These are phyloP conservation scores for Triglochin maritima DNA, from an alignment of 106 monocot species.

Conservation along the genomic window DNA sequence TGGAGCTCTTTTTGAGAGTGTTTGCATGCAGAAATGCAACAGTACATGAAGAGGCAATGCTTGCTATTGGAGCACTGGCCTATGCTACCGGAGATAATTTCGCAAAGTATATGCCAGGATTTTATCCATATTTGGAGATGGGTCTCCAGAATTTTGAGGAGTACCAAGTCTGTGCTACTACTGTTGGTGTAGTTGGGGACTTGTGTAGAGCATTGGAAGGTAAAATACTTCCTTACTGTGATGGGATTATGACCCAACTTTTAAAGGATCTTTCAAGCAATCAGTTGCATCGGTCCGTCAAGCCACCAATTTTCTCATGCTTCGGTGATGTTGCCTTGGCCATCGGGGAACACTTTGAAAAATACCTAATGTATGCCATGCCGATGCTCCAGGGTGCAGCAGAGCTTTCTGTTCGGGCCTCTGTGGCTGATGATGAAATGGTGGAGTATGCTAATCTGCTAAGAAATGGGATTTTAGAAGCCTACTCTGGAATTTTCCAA, in stretches of 20 bases:
- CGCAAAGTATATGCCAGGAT: conserved; percentile 74
- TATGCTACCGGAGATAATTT: conserved; percentile 70
- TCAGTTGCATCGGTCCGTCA: conserved; percentile 81
- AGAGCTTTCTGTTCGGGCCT: conserved; percentile 53
- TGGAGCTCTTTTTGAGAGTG: conserved; percentile 84
- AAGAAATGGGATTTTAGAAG: conserved; percentile 84
- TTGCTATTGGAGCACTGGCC: conserved; percentile 86
- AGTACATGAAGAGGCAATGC: conserved; percentile 98
- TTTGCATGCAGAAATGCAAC: conserved; percentile 86
- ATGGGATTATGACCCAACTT: conserved; percentile 94
- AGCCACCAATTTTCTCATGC: conserved; percentile 93
- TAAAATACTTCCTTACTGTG: conserved; percentile 74
- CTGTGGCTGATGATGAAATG: conserved; percentile 67
- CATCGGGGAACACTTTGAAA: conserved; percentile 84
- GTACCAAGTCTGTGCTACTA: conserved; percentile 89
- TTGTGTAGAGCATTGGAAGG: conserved; percentile 90
- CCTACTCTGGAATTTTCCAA: conserved; percentile 93
- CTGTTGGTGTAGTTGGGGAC: conserved; percentile 96
- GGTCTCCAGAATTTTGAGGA: conserved; percentile 95
- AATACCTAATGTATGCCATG: conserved; percentile 79
- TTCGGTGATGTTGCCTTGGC: conserved; percentile 92
- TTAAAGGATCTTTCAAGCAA: conserved; percentile 76
- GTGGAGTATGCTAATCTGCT: conserved; percentile 86
- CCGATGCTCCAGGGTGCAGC: conserved; percentile 95
- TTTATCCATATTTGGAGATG: conserved; percentile 85